These are phyloP conservation scores for Ziziphus jujuba DNA, from an alignment of 306 rosid genomes.

Conservation along the genomic window DNA sequence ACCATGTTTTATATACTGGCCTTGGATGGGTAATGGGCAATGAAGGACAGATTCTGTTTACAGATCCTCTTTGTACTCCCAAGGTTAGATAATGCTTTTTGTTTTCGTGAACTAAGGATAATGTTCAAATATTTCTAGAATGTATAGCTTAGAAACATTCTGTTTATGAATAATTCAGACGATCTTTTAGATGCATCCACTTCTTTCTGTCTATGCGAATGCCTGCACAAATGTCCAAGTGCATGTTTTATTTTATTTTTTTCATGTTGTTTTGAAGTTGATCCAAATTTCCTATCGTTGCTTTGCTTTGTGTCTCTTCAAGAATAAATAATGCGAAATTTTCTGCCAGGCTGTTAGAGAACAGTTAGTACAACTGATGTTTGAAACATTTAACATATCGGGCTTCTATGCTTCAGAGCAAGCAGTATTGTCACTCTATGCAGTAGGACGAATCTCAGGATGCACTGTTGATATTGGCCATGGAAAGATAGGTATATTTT, in stretches of 20 bases:
- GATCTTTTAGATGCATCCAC: too few relatives aligned
- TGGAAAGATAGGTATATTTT: constrained; percentile 82
- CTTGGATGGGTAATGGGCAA: constrained; percentile 99
- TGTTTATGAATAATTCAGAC: too few relatives aligned
- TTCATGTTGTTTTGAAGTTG: not conserved
- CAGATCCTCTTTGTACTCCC: constrained; percentile 94
- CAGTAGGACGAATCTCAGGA: constrained; percentile 96
- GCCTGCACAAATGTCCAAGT: too few relatives aligned
- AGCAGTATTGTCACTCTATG: constrained; percentile 90
- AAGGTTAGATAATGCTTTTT: constrained; percentile 49
- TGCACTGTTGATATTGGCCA: constrained; percentile 97
- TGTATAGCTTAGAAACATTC: not conserved
- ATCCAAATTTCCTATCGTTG: not conserved
- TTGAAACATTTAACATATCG: constrained; percentile 97
- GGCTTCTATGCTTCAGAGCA: constrained; percentile 99
- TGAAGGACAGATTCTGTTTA: constrained; percentile 90
- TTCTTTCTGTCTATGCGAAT: too few relatives aligned
- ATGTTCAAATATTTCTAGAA: not conserved
- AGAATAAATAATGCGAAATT: constrained; percentile 11
- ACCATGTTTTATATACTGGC: constrained; percentile 78
- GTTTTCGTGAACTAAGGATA: not conserved
- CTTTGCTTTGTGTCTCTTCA: not conserved
- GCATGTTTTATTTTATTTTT: not conserved
- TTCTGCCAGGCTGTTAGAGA: constrained; percentile 79
- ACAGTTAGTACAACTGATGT: constrained; percentile 95